phyloP scores from a whole-genome alignment of 2,329 filamentous ascomycete species.

The Rutstroemia sp. region DNA sequence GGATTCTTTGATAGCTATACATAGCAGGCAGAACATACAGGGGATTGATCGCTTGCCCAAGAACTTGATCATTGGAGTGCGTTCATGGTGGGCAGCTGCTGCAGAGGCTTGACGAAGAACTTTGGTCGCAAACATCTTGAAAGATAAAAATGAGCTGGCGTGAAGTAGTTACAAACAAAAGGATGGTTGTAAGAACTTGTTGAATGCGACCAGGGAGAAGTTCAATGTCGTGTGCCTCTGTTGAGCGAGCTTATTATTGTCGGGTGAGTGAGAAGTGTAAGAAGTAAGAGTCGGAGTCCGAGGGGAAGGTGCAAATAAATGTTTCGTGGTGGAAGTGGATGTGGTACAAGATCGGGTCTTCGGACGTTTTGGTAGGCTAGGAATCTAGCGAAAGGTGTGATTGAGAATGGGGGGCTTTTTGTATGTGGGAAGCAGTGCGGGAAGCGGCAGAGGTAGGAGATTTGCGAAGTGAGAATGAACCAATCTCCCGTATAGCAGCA shows the following conservation, averaged over 20 bases:
- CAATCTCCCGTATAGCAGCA: too few species aligned
- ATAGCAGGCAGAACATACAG: conserved; percentile 23
- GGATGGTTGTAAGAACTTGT: not conserved
- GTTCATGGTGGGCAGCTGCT: conserved; percentile 27
- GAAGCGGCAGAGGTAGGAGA: too few species aligned
- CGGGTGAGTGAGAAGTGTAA: not conserved
- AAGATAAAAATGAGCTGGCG: not conserved
- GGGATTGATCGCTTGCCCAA: conserved; percentile 34
- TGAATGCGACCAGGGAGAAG: not conserved
- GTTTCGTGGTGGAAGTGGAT: not conserved
- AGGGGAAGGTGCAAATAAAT: not conserved
- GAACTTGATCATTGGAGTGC: conserved; percentile 36
- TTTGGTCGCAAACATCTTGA: conserved; percentile 33
- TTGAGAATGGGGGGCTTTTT: too few species aligned
- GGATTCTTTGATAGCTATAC: not conserved
- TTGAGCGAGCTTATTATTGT: not conserved
- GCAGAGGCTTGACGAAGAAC: conserved; percentile 30
- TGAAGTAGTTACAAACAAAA: not conserved
- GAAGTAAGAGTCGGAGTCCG: not conserved
- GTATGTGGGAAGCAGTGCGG: too few species aligned
- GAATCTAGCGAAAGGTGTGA: not conserved
- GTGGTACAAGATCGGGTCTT: not conserved
- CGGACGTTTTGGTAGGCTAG: not conserved
- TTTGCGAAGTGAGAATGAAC: too few species aligned
- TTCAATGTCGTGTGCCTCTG: not conserved